Percentiles rank a stretch among this genome's conserved stretches.
Conservation (phyloP, 768 basidiomycete species). For the Porpolomopsis calyptriformis region DNA sequence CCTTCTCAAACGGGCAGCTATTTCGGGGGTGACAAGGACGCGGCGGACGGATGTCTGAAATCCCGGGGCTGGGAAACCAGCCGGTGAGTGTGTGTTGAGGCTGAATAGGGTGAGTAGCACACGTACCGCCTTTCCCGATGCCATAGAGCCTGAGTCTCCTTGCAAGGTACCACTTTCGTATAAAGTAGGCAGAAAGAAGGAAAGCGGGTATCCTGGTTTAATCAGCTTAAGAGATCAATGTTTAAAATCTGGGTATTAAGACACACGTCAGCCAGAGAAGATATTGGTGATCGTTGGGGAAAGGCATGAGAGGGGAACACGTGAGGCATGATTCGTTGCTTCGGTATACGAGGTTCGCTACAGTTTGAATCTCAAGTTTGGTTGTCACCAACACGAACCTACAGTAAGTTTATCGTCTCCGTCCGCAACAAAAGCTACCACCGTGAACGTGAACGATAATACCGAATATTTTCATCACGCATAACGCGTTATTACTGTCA, state of each 20-base stretch:
- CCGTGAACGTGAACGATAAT: no score
- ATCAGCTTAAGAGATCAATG: constrained; percentile 1
- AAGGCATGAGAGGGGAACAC: no score
- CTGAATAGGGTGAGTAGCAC: background rate
- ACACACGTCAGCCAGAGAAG: constrained; percentile 39
- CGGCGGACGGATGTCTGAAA: constrained; percentile 44
- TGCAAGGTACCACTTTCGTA: constrained; percentile 40
- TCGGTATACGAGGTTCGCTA: no score
- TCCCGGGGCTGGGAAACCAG: constrained; percentile 31
- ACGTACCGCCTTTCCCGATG: constrained; percentile 46
- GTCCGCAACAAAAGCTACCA: no score
- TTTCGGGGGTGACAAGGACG: constrained; percentile 38
- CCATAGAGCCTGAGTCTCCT: constrained; percentile 36
- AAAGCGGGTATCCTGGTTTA: constrained; percentile 32
- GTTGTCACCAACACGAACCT: no score
- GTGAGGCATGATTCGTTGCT: no score
- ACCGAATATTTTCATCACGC: no score
- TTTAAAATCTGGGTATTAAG: background rate
- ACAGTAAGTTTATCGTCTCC: no score
- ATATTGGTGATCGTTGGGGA: no score
- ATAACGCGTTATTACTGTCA: no score
- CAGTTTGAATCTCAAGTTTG: no score
- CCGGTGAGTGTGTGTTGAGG: background rate
- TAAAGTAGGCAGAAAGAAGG: constrained; percentile 35
- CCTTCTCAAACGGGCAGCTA: constrained; percentile 39